Base-by-base conservation (phyloP, 2,329 filamentous ascomycete species). In the Colletotrichum costaricense region DNA sequence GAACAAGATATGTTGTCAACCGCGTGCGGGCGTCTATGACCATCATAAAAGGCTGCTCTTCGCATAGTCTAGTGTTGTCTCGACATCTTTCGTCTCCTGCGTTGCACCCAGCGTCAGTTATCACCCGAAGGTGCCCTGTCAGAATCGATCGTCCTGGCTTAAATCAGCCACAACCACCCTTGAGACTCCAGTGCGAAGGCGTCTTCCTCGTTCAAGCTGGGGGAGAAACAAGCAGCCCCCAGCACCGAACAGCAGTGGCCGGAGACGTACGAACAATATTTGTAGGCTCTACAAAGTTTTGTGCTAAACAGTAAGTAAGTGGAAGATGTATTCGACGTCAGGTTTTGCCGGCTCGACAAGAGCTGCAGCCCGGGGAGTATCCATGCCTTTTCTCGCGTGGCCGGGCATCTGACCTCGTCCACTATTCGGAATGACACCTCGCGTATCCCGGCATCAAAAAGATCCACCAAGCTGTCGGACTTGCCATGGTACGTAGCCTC, bases 331-430 rank as follows among this genome's bases (percentile, higher is more conserved):
- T 60, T 28, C 46, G 59, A 56, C 28, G 52, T 49, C 58, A 30
- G 46, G 59, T 56, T 65, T 65, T n/a, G 28, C 59, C 30, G 49
- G 38, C 22, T 57, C 30, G 46, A 42, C 38, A 64, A 55, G 59
- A 69, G 59, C 67, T 55, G 70, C 67, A 19, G 69, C 33, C 67
- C 60, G 26, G 55, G 59, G 42, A 46, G 46, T 26, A 70, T 65
- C 60, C 60, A 64, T 69, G 60, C 60, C 56, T 14, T 30, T 64
- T 65, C 62, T 73, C 70, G 66, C 55, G 66, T 73, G 70, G 70
- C 67, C 58, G 30, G 19, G 42, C 42, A 49, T 65, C 46, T 52
- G 52, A 16, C 55, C 35, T 26, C 59, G 49, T 62, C 30, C 70
- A 60, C 55, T 49, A 33, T 67, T 60, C 70, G 60, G 59, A 72